Conservation (phyloP, 176 grass and related monocot species). For the Ampelocalamus luodianensis region DNA sequence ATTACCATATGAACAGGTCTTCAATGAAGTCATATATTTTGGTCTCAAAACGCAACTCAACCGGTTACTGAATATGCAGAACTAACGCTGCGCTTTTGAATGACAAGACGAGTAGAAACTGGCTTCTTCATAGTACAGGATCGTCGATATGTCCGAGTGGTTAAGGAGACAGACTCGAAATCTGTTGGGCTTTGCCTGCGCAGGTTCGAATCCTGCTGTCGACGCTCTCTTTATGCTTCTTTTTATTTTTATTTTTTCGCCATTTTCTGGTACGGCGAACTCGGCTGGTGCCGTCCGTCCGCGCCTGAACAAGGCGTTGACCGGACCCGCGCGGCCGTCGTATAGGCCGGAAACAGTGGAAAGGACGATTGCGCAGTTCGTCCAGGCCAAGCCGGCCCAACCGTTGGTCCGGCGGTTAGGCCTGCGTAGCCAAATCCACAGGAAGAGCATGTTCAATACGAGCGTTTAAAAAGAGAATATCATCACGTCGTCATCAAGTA, state of each 20-base stretch:
- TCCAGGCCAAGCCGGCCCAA: background rate
- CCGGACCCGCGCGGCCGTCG: background rate
- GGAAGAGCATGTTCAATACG: too few species aligned
- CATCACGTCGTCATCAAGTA: too few species aligned
- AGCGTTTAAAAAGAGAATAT: too few species aligned
- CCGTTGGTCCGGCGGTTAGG: background rate
- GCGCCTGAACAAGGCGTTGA: background rate
- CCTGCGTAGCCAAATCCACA: background rate
- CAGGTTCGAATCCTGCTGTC: slow-evolving; percentile 68
- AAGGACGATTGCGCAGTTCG: background rate
- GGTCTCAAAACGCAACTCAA: background rate
- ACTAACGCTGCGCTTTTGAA: background rate
- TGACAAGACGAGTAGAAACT: background rate
- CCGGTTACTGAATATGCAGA: background rate
- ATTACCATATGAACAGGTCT: too few species aligned
- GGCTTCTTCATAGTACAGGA: too few species aligned
- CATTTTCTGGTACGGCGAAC: background rate
- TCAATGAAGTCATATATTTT: background rate
- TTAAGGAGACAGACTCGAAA: slow-evolving; percentile 94
- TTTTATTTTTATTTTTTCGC: background rate
- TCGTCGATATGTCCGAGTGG: slow-evolving; percentile 84
- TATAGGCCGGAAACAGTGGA: background rate
- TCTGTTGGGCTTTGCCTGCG: slow-evolving; percentile 69
- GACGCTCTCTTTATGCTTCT: background rate
- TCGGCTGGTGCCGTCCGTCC: background rate